Percentiles rank a stretch among this genome's conserved stretches.
Conservation (phyloP, 768 basidiomycete genomes). For the Suillus subalutaceus region DNA sequence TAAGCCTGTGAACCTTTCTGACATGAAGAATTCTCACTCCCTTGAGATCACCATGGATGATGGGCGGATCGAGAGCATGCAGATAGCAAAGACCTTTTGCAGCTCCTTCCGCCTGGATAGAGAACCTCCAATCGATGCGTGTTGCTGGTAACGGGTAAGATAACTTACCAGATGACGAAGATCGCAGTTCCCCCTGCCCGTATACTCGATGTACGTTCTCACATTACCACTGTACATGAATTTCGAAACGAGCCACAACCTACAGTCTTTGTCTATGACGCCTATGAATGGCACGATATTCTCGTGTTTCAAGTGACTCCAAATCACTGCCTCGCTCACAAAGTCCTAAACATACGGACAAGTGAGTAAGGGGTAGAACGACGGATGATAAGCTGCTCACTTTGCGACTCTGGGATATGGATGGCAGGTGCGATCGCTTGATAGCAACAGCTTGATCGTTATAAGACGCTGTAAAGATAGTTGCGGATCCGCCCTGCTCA, state of each 20-base stretch:
- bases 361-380: background rate
- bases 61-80: slow-evolving; percentile 26
- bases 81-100: slow-evolving; percentile 27
- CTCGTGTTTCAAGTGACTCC: slow-evolving; percentile 26
- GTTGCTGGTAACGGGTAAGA: background rate
- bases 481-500: slow-evolving; percentile 23
- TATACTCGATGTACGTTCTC: slow-evolving; percentile 8
- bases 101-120: slow-evolving; percentile 17
- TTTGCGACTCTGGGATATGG: background rate
- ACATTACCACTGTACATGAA: slow-evolving; percentile 28
- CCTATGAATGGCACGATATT: slow-evolving; percentile 33
- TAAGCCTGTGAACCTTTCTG: background rate
- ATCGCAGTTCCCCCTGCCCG: background rate
- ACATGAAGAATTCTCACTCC: slow-evolving; percentile 25
- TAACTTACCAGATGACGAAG: slow-evolving; percentile 13
- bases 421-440: slow-evolving; percentile 19
- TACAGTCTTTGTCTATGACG: slow-evolving; percentile 12
- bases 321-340: slow-evolving; percentile 31
- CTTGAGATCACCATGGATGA: slow-evolving; percentile 47
- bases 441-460: slow-evolving; percentile 24
- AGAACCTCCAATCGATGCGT: background rate
- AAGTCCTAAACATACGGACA: slow-evolving; percentile 19
- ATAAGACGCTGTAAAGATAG: slow-evolving; percentile 22
- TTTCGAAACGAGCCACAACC: slow-evolving; percentile 27
- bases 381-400: background rate